Conservation (phyloP, 306 rosid genomes). For the Lithocarpus polystachyus region DNA sequence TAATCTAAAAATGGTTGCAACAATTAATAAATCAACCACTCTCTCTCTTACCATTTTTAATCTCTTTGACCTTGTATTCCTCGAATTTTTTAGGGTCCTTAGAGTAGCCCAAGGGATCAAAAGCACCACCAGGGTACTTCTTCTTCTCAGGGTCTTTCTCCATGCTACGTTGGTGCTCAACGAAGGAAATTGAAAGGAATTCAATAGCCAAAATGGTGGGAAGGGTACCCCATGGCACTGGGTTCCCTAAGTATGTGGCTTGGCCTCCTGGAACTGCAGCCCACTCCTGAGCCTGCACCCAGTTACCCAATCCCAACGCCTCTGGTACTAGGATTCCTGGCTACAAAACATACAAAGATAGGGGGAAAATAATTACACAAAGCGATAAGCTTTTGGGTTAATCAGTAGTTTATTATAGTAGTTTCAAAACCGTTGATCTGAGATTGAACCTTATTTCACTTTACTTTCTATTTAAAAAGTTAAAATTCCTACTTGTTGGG, state of each 20-base stretch:
- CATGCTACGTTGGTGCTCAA: slow-evolving; percentile 97
- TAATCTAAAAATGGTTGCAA: not conserved
- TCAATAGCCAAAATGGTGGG: slow-evolving; percentile 91
- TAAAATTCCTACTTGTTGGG: too few species aligned
- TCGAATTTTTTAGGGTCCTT: slow-evolving; percentile 81
- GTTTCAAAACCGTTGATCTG: too few species aligned
- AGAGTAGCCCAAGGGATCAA: slow-evolving; percentile 98
- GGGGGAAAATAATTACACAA: not conserved
- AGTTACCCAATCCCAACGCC: slow-evolving; percentile 91
- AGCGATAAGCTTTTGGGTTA: not conserved
- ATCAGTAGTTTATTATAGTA: too few species aligned
- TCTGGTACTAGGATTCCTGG: slow-evolving; percentile 97
- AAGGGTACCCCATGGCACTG: slow-evolving; percentile 98
- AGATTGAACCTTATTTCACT: too few species aligned
- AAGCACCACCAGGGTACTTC: slow-evolving; percentile 98
- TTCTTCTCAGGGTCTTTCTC: slow-evolving; percentile 97
- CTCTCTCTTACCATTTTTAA: slow-evolving; percentile 69
- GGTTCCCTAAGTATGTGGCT: slow-evolving; percentile 93
- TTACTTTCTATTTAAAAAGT: too few species aligned
- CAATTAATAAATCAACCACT: not conserved
- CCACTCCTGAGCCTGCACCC: slow-evolving; percentile 99
- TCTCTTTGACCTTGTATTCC: slow-evolving; percentile 89
- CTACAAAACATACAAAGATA: slow-evolving; percentile 30
- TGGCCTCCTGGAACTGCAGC: slow-evolving; percentile 94
- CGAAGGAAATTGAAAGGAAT: slow-evolving; percentile 83